Percentiles rank a stretch among this genome's conserved stretches.
Evolutionary conservation across 2,329 filamentous ascomycete genomes (phyloP).

Genomic region (Chrysoporthe cubensis): DNA sequence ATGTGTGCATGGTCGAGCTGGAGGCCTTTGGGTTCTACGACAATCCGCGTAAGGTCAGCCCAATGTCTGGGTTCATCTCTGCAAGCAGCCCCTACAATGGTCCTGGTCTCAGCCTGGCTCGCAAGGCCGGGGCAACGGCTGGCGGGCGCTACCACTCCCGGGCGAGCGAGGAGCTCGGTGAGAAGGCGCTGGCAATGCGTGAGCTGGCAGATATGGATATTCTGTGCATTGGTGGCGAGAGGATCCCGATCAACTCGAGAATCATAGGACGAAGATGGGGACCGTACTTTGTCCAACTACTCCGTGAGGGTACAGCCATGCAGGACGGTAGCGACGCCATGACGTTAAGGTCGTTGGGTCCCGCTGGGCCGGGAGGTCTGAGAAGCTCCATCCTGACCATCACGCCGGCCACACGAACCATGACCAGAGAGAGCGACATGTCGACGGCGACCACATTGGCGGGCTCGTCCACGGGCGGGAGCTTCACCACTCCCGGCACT

Average conservation of each 20-base stretch:
- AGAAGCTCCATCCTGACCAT: conserved; percentile 87
- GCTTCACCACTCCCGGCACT: conserved; percentile 42
- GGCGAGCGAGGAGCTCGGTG: conserved; percentile 84
- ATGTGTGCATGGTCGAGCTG: conserved; percentile 94
- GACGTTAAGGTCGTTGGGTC: conserved; percentile 66
- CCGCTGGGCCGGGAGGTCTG: conserved; percentile 57
- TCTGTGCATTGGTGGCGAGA: conserved; percentile 85
- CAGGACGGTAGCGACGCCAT: conserved; percentile 75
- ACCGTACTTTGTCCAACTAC: conserved; percentile 89
- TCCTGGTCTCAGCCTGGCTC: conserved; percentile 58
- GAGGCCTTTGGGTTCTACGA: conserved; percentile 98
- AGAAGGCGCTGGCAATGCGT: conserved; percentile 75
- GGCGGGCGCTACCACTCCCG: conserved; percentile 77
- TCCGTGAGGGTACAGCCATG: conserved; percentile 77
- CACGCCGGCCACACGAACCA: conserved; percentile 49
- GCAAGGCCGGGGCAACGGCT: conserved; percentile 67
- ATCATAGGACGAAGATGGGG: conserved; percentile 90
- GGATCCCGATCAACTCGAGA: conserved; percentile 91
- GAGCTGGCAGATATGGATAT: conserved; percentile 98
- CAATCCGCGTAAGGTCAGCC: conserved; percentile 79
- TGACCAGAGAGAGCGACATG: conserved; percentile 50
- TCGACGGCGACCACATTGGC: conserved; percentile 39
- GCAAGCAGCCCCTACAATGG: conserved; percentile 72
- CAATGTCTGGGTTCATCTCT: conserved; percentile 83
- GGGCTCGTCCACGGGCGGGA: conserved; percentile 40